Evolutionary conservation across 768 basidiomycete genomes (phyloP).

Genomic region (Clitopilus hobsonii): DNA sequence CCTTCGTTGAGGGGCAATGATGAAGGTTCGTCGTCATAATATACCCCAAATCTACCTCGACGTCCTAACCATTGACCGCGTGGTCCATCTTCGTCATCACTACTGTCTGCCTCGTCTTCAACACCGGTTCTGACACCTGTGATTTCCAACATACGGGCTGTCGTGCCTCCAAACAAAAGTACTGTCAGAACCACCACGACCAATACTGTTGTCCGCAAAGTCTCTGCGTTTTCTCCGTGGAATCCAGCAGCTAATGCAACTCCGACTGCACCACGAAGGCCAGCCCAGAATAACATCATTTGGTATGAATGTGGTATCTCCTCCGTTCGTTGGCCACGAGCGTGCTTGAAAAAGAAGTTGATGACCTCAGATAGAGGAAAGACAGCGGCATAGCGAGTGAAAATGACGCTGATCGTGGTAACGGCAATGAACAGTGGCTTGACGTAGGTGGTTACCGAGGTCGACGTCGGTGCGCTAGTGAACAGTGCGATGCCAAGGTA

Average conservation of each 20-base stretch:
- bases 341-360: slow-evolving; percentile 86
- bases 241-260: slow-evolving; percentile 97
- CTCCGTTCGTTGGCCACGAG: slow-evolving; percentile 80
- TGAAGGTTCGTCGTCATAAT: slow-evolving; percentile 37
- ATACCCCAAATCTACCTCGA: slow-evolving; percentile 38
- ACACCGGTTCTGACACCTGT: slow-evolving; percentile 95
- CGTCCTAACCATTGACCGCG: slow-evolving; percentile 31
- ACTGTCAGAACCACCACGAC: slow-evolving; percentile 96
- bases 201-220: slow-evolving; percentile 88
- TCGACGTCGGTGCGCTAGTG: slow-evolving; percentile 75
- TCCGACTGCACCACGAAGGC: slow-evolving; percentile 92
- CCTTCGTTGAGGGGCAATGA: slow-evolving; percentile 24
- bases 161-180: slow-evolving; percentile 94
- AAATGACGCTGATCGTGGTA: slow-evolving; percentile 86
- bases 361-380: slow-evolving; percentile 94
- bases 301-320: slow-evolving; percentile 97
- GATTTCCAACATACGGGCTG: slow-evolving; percentile 92
- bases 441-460: slow-evolving; percentile 78
- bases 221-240: slow-evolving; percentile 88
- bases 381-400: slow-evolving; percentile 93
- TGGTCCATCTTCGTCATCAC: slow-evolving; percentile 47
- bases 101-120: slow-evolving; percentile 77
- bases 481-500: slow-evolving; percentile 98
- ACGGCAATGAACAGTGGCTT: slow-evolving; percentile 95
- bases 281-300: slow-evolving; percentile 99